phyloP scores from a whole-genome alignment of 192 early-diverging fungal genomes.

The Phycomyces blakesleeanus region DNA sequence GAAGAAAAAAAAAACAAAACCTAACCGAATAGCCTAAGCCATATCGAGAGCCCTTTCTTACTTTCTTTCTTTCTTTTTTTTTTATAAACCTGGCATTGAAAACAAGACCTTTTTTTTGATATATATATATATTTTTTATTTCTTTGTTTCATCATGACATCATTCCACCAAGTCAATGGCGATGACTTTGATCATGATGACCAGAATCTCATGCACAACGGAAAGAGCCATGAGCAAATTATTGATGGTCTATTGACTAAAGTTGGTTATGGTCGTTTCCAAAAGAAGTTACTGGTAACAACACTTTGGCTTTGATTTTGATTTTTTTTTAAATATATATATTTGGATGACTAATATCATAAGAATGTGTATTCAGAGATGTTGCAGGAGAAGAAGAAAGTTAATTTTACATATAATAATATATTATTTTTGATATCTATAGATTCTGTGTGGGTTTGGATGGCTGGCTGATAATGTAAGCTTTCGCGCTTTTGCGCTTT shows the following conservation, averaged over 20 bases:
- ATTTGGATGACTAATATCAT: not conserved
- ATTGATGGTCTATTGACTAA: constrained; percentile 61
- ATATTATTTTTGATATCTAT: not conserved
- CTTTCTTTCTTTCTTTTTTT: too few relatives aligned
- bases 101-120: too few relatives aligned
- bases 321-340: not conserved
- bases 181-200: constrained; percentile 3
- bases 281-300: constrained; percentile 53
- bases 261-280: constrained; percentile 74
- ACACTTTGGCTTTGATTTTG: not conserved
- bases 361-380: too few relatives aligned
- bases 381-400: too few relatives aligned
- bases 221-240: constrained; percentile 25
- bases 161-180: not conserved
- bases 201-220: not conserved
- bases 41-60: too few relatives aligned
- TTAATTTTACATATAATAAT: too few relatives aligned
- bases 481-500: constrained; percentile 10
- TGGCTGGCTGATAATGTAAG: constrained; percentile 89
- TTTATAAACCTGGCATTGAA: too few relatives aligned
- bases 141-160: too few relatives aligned
- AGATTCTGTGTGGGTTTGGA: constrained; percentile 74
- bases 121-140: too few relatives aligned
- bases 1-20: too few relatives aligned
- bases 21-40: too few relatives aligned